Conservation (phyloP, 2,329 filamentous ascomycete genomes). For the Sporothrix schenckii region DNA sequence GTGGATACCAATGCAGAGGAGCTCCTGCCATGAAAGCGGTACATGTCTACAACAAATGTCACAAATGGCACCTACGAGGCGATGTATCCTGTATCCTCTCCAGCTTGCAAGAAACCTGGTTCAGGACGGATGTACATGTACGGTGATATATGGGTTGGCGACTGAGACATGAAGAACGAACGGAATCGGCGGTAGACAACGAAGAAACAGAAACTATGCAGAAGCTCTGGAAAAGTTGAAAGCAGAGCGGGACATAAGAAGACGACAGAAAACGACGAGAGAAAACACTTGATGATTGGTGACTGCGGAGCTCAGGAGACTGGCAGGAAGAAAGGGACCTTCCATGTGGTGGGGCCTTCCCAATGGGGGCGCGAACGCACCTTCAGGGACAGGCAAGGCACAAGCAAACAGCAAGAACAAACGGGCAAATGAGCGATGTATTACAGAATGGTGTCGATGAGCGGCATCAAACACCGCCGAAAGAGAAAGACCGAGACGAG, state of each 20-base stretch:
- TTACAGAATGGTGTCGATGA: not conserved
- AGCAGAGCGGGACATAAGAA: not conserved
- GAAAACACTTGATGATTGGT: too few species aligned
- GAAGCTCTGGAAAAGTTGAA: not conserved
- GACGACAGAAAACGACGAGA: too few species aligned
- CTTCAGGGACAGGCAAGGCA: not conserved
- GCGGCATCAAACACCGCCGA: not conserved
- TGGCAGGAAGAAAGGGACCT: constrained; percentile 7
- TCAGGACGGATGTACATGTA: not conserved
- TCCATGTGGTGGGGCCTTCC: constrained; percentile 4
- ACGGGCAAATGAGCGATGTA: not conserved
- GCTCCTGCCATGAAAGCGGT: constrained; percentile 20
- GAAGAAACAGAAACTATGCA: not conserved
- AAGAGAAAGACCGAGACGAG: not conserved
- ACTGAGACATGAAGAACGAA: constrained; percentile 11
- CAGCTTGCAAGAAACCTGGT: not conserved
- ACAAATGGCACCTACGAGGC: not conserved
- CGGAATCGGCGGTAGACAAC: not conserved
- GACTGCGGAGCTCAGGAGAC: not conserved
- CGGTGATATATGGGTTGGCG: not conserved
- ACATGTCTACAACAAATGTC: constrained; percentile 7
- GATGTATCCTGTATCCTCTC: not conserved
- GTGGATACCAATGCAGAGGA: constrained; percentile 19
- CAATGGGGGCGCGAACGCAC: not conserved
- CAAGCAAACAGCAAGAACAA: constrained; percentile 6